Evolutionary conservation across 768 basidiomycete genomes (phyloP), one percentile per base, ranked within the genome.

Genomic region (Hericium erinaceus): DNA sequence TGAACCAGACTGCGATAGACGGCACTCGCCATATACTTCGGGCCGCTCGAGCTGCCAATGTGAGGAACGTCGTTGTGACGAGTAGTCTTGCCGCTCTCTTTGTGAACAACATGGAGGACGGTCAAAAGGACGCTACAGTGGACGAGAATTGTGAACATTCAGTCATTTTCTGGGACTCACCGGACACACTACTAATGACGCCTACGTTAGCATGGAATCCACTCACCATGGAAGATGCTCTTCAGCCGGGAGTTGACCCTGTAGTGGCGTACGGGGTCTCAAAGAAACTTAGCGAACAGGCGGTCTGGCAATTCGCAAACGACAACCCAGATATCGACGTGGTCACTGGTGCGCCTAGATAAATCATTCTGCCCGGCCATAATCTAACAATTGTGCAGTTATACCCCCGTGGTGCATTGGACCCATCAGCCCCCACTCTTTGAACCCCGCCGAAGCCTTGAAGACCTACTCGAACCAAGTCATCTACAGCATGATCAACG

Each of bases 321-420:
- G 33, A 7, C 24, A 39, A 58, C 33, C 41, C 41, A n/a, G 57
- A 58, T n/a, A 37, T 46, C 22, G 54, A 58, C 54, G 48, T 54
- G 15, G 46, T 20, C n/a, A 50, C 22, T 11, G 18, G 48, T 58
- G 24, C 11, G 54, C 18, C 8, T 13, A 10, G 33, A 33, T 2
- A 8, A 33, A 1, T 46, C 10, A 39, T 12, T 15, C 37, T 16
- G 26, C 10, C 16, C 13, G 22, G 33, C 7, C 20, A 18, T 9
- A 2, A 13, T 24, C 16, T 4, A 15, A 9, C 2, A 24, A 3
- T 15, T 4, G n/a, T 13, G 24, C 49, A 26, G 70, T 68, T 51
- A 62, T 66, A 16, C 68, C 68, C 2, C 64, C 68, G 0, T 67
- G 66, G 58, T 52, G 69, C 22, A 64, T 64, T 48, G 68, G 70